These are phyloP conservation scores for Vitis rupestris DNA, from an alignment of 164 flowering plant species.

Conservation along the genomic window DNA sequence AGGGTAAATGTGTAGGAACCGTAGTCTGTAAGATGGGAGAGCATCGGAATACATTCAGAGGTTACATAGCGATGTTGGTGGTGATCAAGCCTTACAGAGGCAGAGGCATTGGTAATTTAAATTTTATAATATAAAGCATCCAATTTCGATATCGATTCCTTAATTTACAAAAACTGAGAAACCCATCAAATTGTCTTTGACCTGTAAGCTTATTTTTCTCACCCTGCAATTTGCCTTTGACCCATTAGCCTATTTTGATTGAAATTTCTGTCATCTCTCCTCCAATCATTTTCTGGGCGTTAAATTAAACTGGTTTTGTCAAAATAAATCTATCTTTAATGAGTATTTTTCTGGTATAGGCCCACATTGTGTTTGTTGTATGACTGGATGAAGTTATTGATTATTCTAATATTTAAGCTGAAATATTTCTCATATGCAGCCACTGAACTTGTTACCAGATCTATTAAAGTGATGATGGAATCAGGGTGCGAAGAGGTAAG, in stretches of 20 bases:
- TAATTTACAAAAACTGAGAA: too few species aligned
- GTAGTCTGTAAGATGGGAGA: slow-evolving; percentile 99
- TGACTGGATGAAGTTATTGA: not conserved
- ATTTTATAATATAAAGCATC: not conserved
- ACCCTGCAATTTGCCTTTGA: too few species aligned
- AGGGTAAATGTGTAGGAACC: slow-evolving; percentile 82
- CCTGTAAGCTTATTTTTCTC: too few species aligned
- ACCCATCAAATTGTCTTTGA: too few species aligned
- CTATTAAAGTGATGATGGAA: slow-evolving; percentile 90
- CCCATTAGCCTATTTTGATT: too few species aligned
- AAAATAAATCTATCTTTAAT: too few species aligned
- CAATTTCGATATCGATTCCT: too few species aligned
- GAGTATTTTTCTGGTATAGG: too few species aligned
- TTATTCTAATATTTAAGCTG: slow-evolving; percentile 8
- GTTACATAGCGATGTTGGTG: slow-evolving; percentile 97
- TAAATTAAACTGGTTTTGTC: too few species aligned
- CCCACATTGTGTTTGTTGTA: too few species aligned
- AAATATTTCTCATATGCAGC: slow-evolving; percentile 50
- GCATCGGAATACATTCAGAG: slow-evolving; percentile 78
- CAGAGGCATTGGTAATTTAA: slow-evolving; percentile 70
- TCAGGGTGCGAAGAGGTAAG: slow-evolving; percentile 98
- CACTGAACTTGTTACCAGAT: slow-evolving; percentile 86
- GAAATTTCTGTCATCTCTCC: too few species aligned
- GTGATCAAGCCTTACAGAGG: slow-evolving; percentile 94
- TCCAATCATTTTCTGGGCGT: too few species aligned